A percentile compares a stretch with the other conserved stretches of the same genome.
phyloP scores from a whole-genome alignment of 2,329 filamentous ascomycete species.

The Chrysoporthe deuterocubensis region DNA sequence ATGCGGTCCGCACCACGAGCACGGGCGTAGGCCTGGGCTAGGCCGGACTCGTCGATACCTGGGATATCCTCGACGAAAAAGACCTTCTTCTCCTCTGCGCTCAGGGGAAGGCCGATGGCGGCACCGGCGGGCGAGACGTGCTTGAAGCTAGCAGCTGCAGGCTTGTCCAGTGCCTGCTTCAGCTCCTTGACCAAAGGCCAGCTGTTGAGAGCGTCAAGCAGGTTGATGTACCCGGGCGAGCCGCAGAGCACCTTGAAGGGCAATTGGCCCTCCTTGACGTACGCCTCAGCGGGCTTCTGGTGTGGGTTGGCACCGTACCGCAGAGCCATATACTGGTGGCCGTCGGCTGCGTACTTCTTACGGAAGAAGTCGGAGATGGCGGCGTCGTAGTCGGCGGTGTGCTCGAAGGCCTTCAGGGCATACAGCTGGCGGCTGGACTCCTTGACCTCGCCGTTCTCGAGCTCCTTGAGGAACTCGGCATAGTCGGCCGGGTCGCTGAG shows the following conservation, averaged over 20 bases:
- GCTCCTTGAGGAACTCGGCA: constrained; percentile 88
- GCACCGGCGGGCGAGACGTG: constrained; percentile 97
- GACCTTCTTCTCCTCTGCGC: constrained; percentile 87
- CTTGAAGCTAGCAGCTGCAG: constrained; percentile 97
- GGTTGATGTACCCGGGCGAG: constrained; percentile 94
- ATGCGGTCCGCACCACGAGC: constrained; percentile 96
- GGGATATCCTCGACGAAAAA: constrained; percentile 98
- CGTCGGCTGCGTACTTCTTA: constrained; percentile 89
- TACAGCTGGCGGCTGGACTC: constrained; percentile 86
- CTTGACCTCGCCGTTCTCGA: constrained; percentile 84
- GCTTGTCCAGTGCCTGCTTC: constrained; percentile 82
- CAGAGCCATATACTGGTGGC: constrained; percentile 80
- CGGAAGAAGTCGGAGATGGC: constrained; percentile 98
- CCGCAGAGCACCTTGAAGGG: constrained; percentile 96
- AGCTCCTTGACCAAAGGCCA: constrained; percentile 98
- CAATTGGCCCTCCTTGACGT: constrained; percentile 70
- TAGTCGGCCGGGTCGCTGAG: constrained; percentile 95
- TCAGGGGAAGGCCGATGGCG: constrained; percentile 88
- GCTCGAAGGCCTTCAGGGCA: constrained; percentile 96
- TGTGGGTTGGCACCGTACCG: constrained; percentile 97
- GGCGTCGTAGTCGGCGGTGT: constrained; percentile 94
- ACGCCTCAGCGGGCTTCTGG: constrained; percentile 94
- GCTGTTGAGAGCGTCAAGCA: constrained; percentile 93
- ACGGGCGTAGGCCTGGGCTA: constrained; percentile 94
- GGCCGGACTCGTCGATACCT: constrained; percentile 80